Evolutionary conservation across 768 basidiomycete genomes (phyloP).

Genomic region (Kwoniella dejecticola): DNA sequence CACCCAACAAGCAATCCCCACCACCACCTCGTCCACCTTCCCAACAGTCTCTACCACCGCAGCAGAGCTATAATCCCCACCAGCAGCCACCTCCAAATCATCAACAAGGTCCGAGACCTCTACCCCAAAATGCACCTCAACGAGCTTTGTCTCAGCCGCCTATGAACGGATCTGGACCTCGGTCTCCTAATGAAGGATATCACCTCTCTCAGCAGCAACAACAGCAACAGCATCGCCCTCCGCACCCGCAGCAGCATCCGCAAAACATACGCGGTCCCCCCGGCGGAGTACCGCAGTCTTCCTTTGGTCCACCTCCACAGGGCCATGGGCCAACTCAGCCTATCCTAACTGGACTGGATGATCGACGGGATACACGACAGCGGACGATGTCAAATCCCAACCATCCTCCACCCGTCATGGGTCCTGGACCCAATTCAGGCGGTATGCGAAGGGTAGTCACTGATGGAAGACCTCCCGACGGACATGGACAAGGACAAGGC

Average conservation of each 20-base stretch:
- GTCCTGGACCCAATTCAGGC: slow-evolving; percentile 7
- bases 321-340: slow-evolving; percentile 3
- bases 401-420: slow-evolving; percentile 11
- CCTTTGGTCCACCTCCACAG: slow-evolving; percentile 42
- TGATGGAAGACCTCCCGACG: slow-evolving; percentile 29
- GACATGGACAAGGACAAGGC: slow-evolving; percentile 2
- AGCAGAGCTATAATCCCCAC: slow-evolving; percentile 13
- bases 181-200: slow-evolving; percentile 1
- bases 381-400: slow-evolving; percentile 41
- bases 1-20: slow-evolving; percentile 15
- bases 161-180: slow-evolving; percentile 4
- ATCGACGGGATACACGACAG: slow-evolving; percentile 29
- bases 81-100: slow-evolving; percentile 18
- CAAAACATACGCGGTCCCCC: slow-evolving; percentile 27
- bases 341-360: slow-evolving; percentile 21
- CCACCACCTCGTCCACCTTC: slow-evolving; percentile 26
- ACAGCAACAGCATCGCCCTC: background rate
- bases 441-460: slow-evolving; percentile 43
- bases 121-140: slow-evolving; percentile 20
- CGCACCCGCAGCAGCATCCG: no score
- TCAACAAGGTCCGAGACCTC: slow-evolving; percentile 9
- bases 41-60: slow-evolving; percentile 1
- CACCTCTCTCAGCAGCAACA: slow-evolving; percentile 10
- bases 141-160: slow-evolving; percentile 22
- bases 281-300: slow-evolving; percentile 40